Evolutionary conservation across 768 basidiomycete genomes (phyloP), one percentile per base, ranked within the genome.

Genomic region (Saitozyma sp.): DNA sequence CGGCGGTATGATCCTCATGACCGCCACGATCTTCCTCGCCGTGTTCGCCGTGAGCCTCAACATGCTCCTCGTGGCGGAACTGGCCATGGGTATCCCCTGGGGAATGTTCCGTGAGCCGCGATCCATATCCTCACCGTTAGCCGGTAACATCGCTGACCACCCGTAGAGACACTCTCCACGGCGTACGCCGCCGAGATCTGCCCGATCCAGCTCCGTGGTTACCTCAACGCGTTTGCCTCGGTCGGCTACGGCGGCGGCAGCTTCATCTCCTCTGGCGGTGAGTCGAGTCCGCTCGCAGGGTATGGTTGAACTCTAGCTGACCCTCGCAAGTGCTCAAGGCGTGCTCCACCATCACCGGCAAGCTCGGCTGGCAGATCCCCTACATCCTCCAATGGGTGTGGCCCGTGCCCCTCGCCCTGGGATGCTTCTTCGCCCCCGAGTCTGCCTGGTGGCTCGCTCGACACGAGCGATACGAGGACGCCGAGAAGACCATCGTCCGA

Each of bases 361-460:
- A 72, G 19, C 75, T 68, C 65, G 76, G 70, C 43, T 62, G 62
- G 70, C 45, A 48, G 19, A 42, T 74, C 29, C 76, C 69, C 45
- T 77, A 66, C 52, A 67, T 70, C 41, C 51, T 77, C 14, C 74
- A 75, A 62, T 75, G 78, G 80, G 59, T 80, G 17, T 80, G 78
- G 79, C 73, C 78, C 10, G 19, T 78, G 10, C 80, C 79, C 13
- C 67, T 81, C 46, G 46, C 66, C 52, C 41, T 72, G 42, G 77
- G 70, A n/a, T 61, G 63, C 62, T 73, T 49, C 66, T 76, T 78
- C 63, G 68, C 68, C 19, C 77, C 77, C 17, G 73, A 74, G 46
- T 65, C 64, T 56, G 38, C 62, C 20, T 73, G 68, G 68, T 68
- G 66, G 67, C 48, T 70, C 10, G 56, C 63, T 13, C 69, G 71